Base-by-base conservation (phyloP, 2,329 filamentous ascomycete species). In the Elsinoe fawcettii region DNA sequence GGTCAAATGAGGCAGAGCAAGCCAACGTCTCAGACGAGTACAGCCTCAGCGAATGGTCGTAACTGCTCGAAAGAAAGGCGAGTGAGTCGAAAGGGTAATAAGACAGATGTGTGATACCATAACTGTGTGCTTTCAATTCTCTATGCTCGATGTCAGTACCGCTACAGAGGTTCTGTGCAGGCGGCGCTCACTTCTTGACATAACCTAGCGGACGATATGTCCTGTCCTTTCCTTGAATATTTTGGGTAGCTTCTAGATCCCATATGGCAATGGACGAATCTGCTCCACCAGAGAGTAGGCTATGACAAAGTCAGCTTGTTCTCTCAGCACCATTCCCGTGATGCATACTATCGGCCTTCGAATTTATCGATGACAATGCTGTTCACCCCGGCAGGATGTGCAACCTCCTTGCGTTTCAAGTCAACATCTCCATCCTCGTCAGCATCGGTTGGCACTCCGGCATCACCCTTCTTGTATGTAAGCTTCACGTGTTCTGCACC, bases 261-360 rank as follows among this genome's bases (percentile, higher is more conserved):
- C 91, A 96, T 46, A 96, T 74, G 63, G 85, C 87, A 66, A 96
- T 83, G 0, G 87, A 87, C 8, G 87, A 88, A 67, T 96, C 90
- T 3, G 88, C 86, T 27, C 91, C 90, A 3, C 89, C 92, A 0
- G 91, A 95, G 1, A 96, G 72, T 61, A 96, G 78, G 63, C 88
- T 87, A 64, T 20, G 58, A 51, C 16, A 14, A 12, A 25, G 30
- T 53, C 20, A 55, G 46, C 11, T 16, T 3, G 16, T 6, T 16
- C 6, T 27, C 5, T 3, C 16, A n/a, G 7, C 23, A 2, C 8
- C 14, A 7, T 27, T 49, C 43, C 37, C 41, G 3, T 11, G 51
- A 7, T 11, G 14, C 77, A 69, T 72, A 86, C 84, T 88, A 84
- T 67, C 84, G 78, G 2, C 88, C 89, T 61, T 93, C 88, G 66